These are phyloP conservation scores for Leonotis leonurus DNA, from an alignment of 257 asterid species.

Conservation along the genomic window DNA sequence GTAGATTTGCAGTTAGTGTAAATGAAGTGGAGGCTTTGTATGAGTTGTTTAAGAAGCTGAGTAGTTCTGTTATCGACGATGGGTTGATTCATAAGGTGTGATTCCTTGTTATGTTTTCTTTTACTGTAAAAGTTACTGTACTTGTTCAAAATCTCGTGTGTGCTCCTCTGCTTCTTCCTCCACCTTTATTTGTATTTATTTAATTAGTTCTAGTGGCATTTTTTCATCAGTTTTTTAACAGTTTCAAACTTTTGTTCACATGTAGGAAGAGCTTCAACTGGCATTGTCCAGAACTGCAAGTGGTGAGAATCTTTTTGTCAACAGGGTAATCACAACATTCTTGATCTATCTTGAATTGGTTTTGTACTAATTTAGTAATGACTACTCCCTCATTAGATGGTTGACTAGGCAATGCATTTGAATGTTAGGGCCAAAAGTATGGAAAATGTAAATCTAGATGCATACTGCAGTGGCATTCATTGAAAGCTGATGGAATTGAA, in stretches of 20 bases:
- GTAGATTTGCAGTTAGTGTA: conserved; percentile 44
- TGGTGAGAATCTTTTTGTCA: conserved; percentile 76
- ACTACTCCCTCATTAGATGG: too few species aligned
- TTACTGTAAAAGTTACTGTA: neutral
- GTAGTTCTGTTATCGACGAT: conserved; percentile 77
- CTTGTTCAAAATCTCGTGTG: neutral
- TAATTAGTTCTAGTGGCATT: neutral
- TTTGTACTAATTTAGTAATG: too few species aligned
- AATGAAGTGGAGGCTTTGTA: conserved; percentile 79
- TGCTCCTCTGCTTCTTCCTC: neutral
- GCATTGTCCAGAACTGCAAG: conserved; percentile 59
- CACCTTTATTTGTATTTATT: neutral
- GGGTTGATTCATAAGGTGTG: conserved; percentile 80
- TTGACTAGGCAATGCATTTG: neutral
- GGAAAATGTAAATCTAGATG: neutral
- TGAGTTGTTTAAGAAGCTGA: conserved; percentile 76
- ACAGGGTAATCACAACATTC: conserved; percentile 51
- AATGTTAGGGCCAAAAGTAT: neutral
- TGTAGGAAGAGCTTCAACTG: conserved; percentile 86
- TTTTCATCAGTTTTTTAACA: neutral
- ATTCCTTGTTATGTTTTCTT: neutral
- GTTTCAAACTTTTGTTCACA: neutral
- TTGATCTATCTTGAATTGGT: conserved; percentile 3
- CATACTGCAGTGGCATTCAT: neutral
- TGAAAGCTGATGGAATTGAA: neutral